Evolutionary conservation across 257 asterid species (phyloP), one percentile per base, ranked within the genome.

Genomic region (Solanum bukasovii): DNA sequence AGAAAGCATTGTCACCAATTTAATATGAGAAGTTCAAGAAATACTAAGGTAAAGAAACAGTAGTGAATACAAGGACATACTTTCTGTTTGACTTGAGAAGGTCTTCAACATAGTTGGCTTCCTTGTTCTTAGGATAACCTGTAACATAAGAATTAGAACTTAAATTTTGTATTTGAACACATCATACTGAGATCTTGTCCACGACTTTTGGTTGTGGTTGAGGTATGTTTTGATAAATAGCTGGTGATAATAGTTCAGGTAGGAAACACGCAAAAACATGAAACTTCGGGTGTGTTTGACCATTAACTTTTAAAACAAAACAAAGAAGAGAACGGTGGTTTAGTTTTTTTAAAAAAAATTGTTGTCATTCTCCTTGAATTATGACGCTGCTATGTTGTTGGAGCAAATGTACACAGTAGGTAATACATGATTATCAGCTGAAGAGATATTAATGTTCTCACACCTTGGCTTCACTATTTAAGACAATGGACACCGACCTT

Each of bases 111-210:
- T 84, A 88, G 92, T 94, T 70, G 89, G 93, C 88, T 94, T 96
- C 93, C 93, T 94, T 91, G 91, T 90, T 90, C 92, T 94, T 88
- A 96, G 93, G 90, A 95, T 90, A 59, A 94, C 98, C 98, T 96
- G 93, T 65, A 86, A 85, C 65, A 34, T 88, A 90, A 61, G 81
- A 84, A 86, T 46, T 85, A 29, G 40, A 73, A 46, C 71, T 29
- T 85, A 23, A 74, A 38, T 38, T 63, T 4, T 35, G 37, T 61
- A 73, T 33, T 44, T 71, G 25, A 81, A 65, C n/a, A 67, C 65
- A 86, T 88, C 89, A 83, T 78, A 25, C 37, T 40, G 29, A 81
- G 85, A 81, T 81, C 40, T 81, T 46, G 67, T 81, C 6, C 38
- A 49, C 11, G 68, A 81, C 20, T 29, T 81, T n/a, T 49, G 35